Evolutionary conservation across 2,329 filamentous ascomycete species (phyloP), one percentile per base, ranked within the genome.

Genomic region (Diaporthe ilicicola): DNA sequence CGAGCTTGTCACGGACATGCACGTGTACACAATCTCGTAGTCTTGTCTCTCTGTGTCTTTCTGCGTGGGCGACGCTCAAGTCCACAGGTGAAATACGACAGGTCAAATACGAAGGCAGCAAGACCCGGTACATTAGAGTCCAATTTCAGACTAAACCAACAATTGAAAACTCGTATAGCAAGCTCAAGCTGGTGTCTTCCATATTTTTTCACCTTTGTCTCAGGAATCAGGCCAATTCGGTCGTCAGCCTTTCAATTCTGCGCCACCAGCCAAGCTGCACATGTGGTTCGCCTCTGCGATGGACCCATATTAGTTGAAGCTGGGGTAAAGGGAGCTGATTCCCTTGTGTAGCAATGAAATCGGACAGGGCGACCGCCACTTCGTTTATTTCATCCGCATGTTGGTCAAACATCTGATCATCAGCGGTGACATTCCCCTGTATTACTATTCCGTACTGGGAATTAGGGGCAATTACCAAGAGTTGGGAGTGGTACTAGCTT

Each of bases 351-450:
- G n/a, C 12, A 42, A 3, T 3, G 13, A 39, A 55, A 8, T 56
- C 13, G 34, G 10, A 6, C 15, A 42, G 17, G 7, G 34, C 54
- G 6, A 59, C n/a, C 13, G 13, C 54, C 10, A 7, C 7, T 6
- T 10, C 10, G 8, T 42, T 27, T 0, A 42, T 1, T 1, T 10
- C 19, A 3, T 19, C 54, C 10, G 2, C 17, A 17, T 1, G 1
- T 19, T 13, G 17, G 32, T 3, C 0, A 13, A 2, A 2, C n/a
- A 24, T 15, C 4, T 8, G 3, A 6, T 10, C 3, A 17, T 19
- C 17, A 5, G 7, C 5, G 5, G 3, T 55, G 4, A 7, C n/a
- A 22, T 10, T 32, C 5, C 32, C 27, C 15, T 4, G 27, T 6
- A 15, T 8, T n/a, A 17, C 32, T 19, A 34, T 4, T n/a, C n/a